Evolutionary conservation across 257 asterid species (phyloP).

Genomic region (Solanum ahanhuiri): DNA sequence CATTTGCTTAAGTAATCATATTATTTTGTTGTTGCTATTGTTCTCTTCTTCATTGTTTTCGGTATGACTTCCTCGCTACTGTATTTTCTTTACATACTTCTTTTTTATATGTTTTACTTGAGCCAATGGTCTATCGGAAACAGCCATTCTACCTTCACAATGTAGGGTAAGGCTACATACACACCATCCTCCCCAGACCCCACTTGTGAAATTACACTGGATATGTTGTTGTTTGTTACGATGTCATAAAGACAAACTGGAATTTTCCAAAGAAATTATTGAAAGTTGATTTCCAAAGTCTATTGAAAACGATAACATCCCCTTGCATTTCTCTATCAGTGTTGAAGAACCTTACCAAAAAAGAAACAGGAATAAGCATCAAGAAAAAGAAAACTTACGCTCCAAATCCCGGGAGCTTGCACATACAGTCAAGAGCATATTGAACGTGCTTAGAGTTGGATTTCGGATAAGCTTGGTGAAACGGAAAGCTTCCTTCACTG

Average conservation of each 20-base stretch:
- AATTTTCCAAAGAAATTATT: neutral
- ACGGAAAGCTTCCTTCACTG: slow-evolving; percentile 72
- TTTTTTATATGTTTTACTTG: neutral
- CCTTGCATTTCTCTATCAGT: neutral
- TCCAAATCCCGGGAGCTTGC: slow-evolving; percentile 78
- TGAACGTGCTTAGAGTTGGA: slow-evolving; percentile 92
- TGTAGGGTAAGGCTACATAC: neutral
- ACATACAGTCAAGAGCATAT: slow-evolving; percentile 96
- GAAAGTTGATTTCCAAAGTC: neutral
- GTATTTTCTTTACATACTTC: neutral
- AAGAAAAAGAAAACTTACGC: slow-evolving; percentile 29
- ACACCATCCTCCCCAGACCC: neutral
- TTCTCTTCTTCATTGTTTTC: neutral
- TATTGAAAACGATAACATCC: neutral
- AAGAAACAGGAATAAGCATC: neutral
- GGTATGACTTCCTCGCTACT: neutral
- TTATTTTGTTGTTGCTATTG: neutral
- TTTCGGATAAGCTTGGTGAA: slow-evolving; percentile 69
- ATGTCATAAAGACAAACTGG: neutral
- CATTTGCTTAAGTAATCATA: neutral
- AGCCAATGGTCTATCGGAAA: neutral
- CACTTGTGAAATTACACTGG: neutral
- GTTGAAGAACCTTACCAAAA: neutral
- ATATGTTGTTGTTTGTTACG: neutral
- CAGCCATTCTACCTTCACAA: neutral